Percentiles rank a stretch among this genome's conserved stretches.
Conservation (phyloP, 2,329 filamentous ascomycete genomes). For the Beauveria bassiana region DNA sequence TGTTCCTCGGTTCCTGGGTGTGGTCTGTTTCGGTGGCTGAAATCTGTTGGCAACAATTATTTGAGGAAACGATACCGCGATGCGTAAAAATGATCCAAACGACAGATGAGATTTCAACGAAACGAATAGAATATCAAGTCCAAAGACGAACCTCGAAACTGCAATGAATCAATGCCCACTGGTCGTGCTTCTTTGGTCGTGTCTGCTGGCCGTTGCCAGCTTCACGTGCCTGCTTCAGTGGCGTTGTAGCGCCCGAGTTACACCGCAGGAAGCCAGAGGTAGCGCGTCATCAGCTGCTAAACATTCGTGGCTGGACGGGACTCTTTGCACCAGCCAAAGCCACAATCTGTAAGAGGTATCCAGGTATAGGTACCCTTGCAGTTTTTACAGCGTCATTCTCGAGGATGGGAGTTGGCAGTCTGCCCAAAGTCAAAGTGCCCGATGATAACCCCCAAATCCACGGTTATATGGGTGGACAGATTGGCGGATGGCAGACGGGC, state of each 20-base stretch:
- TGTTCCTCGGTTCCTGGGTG: slow-evolving; percentile 3
- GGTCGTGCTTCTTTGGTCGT: background rate
- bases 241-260: background rate
- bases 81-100: too few relatives aligned
- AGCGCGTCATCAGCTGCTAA: slow-evolving; percentile 6
- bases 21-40: background rate
- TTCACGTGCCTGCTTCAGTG: slow-evolving; percentile 1
- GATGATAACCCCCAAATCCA: too few relatives aligned
- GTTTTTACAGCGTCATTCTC: background rate
- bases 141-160: background rate
- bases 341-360: too few relatives aligned
- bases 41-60: background rate
- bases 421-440: too few relatives aligned
- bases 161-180: background rate
- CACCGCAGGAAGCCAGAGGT: background rate
- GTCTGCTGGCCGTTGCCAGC: background rate
- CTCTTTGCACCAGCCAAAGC: too few relatives aligned
- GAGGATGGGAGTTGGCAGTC: background rate
- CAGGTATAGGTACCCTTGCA: background rate
- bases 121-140: background rate
- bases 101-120: too few relatives aligned
- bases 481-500: too few relatives aligned
- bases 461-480: too few relatives aligned
- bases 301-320: background rate
- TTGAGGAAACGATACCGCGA: background rate